Percentiles rank a stretch among this genome's conserved stretches.
Evolutionary conservation across 108 stramenopile genomes (phyloP).

Genomic region (Poteriospumella lacustris): DNA sequence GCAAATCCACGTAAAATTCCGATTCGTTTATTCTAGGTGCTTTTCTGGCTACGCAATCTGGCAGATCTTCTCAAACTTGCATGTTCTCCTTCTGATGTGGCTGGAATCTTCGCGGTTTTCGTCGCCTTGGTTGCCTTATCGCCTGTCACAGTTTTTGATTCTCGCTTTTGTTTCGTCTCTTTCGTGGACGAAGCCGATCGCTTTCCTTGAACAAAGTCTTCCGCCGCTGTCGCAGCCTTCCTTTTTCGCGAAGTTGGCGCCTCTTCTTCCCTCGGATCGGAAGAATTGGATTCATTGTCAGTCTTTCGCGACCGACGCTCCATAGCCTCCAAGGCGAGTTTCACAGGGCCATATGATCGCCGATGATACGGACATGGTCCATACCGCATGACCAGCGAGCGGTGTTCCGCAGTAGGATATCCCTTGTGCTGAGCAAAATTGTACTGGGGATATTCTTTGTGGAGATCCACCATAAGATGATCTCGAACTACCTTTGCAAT

Average conservation of each 20-base stretch:
- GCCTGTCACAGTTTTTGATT: neutral
- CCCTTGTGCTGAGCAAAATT: conserved; percentile 83
- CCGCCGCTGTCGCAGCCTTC: neutral
- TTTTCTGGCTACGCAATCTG: no score
- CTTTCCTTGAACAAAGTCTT: neutral
- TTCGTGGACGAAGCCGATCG: neutral
- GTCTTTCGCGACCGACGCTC: neutral
- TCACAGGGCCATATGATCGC: neutral
- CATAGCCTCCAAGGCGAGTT: neutral
- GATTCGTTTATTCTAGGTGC: no score
- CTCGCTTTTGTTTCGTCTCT: neutral
- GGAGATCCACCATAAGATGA: conserved; percentile 80
- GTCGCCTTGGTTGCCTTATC: no score
- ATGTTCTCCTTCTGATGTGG: no score
- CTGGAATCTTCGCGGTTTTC: no score
- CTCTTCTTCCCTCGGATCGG: neutral
- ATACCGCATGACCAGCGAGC: neutral
- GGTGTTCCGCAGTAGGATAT: conserved; percentile 80
- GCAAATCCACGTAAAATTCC: no score
- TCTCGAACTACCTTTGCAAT: conserved; percentile 95
- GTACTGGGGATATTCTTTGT: conserved; percentile 75
- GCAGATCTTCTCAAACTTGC: no score
- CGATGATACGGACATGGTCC: neutral
- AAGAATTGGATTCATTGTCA: neutral
- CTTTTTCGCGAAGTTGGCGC: neutral